Evolutionary conservation across 495 filamentous ascomycete genomes (phyloP).

Genomic region (Xylaria venustula): DNA sequence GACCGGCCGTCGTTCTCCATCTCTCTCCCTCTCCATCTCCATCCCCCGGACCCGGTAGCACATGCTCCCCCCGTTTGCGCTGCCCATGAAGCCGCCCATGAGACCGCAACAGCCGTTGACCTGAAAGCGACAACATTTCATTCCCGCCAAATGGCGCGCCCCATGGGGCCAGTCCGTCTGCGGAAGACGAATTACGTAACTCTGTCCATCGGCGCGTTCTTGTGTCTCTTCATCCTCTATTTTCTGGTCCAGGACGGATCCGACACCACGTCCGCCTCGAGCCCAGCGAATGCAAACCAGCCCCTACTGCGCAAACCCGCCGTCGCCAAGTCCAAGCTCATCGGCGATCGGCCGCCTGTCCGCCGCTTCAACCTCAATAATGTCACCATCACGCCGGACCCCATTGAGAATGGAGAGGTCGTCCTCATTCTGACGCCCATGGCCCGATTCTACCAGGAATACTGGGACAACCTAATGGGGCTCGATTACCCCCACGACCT

Average conservation of each 20-base stretch:
- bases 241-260: conserved; percentile 35
- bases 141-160: conserved; percentile 45
- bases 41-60: conserved; percentile 3
- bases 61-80: conserved; percentile 2
- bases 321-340: conserved; percentile 63
- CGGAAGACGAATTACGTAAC: conserved; percentile 55
- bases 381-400: conserved; percentile 74
- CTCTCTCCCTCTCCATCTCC: no score
- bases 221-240: conserved; percentile 55
- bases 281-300: conserved; percentile 59
- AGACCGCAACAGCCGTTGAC: not conserved
- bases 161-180: conserved; percentile 56
- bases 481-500: conserved; percentile 89
- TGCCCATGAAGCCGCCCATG: not conserved
- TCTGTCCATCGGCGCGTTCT: conserved; percentile 44
- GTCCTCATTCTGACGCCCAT: conserved; percentile 91
- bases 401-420: conserved; percentile 75
- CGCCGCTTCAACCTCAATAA: conserved; percentile 93
- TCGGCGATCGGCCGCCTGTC: conserved; percentile 75
- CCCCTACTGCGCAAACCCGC: conserved; percentile 74
- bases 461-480: conserved; percentile 91
- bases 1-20: not conserved
- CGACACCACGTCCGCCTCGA: conserved; percentile 36
- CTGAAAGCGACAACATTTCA: conserved; percentile 15
- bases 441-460: conserved; percentile 85